A percentile compares a stretch with the other conserved stretches of the same genome.
Conservation (phyloP, 192 early-diverging fungal genomes). For the Rhizophagus prolifer region DNA sequence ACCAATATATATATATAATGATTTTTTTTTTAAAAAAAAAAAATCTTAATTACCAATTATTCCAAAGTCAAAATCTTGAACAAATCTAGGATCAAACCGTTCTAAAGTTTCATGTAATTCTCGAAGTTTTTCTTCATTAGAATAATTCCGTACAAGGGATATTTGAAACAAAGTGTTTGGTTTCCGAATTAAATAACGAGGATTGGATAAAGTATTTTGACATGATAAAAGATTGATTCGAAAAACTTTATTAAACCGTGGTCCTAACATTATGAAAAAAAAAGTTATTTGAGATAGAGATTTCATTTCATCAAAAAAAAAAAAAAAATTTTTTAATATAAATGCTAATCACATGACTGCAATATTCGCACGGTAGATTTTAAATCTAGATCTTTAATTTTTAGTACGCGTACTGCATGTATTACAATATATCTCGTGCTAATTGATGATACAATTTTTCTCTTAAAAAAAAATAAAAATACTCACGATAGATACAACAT, state of each 20-base stretch:
- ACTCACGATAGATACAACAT: too few relatives aligned
- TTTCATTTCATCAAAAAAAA: too few relatives aligned
- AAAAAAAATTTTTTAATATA: too few relatives aligned
- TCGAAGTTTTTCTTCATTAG: not conserved
- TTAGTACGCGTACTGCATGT: too few relatives aligned
- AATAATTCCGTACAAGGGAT: not conserved
- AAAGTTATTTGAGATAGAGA: too few relatives aligned
- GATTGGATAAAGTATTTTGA: not conserved
- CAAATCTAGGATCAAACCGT: not conserved
- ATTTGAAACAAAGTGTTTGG: not conserved
- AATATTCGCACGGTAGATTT: too few relatives aligned
- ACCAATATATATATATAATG: too few relatives aligned
- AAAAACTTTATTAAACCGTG: not conserved
- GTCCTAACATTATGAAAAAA: not conserved
- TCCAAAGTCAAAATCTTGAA: not conserved
- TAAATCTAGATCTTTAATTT: too few relatives aligned
- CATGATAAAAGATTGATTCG: not conserved
- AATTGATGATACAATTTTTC: too few relatives aligned
- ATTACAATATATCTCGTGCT: too few relatives aligned
- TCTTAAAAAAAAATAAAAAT: too few relatives aligned
- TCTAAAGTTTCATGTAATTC: not conserved
- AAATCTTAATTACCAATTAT: not conserved
- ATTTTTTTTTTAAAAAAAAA: not conserved
- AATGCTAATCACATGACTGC: too few relatives aligned
- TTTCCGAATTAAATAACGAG: not conserved